Evolutionary conservation across 108 stramenopile species (phyloP).

Genomic region (Seminavis robusta): DNA sequence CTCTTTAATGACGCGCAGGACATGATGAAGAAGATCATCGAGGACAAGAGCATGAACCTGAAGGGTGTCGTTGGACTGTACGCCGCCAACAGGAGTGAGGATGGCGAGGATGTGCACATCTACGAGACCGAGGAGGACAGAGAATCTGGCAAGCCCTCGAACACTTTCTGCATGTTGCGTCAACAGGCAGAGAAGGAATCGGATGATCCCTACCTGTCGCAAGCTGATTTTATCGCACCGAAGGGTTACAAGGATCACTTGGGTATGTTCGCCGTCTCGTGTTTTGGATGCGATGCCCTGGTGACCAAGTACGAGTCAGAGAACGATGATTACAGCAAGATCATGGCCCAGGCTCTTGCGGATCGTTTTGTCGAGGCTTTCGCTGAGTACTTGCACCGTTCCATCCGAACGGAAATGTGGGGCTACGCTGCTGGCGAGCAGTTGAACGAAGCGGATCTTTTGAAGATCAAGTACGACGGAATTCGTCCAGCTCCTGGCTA

Average conservation of each 20-base stretch:
- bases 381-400: slow-evolving; percentile 98
- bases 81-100: slow-evolving; percentile 92
- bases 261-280: slow-evolving; percentile 97
- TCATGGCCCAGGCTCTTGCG: slow-evolving; percentile 98
- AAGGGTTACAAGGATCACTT: slow-evolving; percentile 92
- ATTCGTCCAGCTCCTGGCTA: slow-evolving; percentile 99
- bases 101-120: slow-evolving; percentile 96
- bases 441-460: slow-evolving; percentile 86
- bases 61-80: slow-evolving; percentile 95
- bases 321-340: slow-evolving; percentile 98
- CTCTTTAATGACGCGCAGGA: slow-evolving; percentile 95
- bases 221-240: slow-evolving; percentile 99
- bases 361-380: slow-evolving; percentile 99
- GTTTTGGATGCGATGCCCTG: slow-evolving; percentile 93
- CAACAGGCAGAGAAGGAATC: slow-evolving; percentile 99
- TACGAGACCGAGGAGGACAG: slow-evolving; percentile 84
- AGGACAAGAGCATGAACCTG: slow-evolving; percentile 78
- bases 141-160: slow-evolving; percentile 55
- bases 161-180: slow-evolving; percentile 96
- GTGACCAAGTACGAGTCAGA: slow-evolving; percentile 88
- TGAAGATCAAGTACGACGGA: slow-evolving; percentile 99
- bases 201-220: slow-evolving; percentile 92
- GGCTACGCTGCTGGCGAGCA: slow-evolving; percentile 92
- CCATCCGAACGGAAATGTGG: slow-evolving; percentile 95
- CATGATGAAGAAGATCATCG: slow-evolving; percentile 93